Base-by-base conservation (phyloP, 2,329 filamentous ascomycete genomes). In the Fusarium haematococcum region DNA sequence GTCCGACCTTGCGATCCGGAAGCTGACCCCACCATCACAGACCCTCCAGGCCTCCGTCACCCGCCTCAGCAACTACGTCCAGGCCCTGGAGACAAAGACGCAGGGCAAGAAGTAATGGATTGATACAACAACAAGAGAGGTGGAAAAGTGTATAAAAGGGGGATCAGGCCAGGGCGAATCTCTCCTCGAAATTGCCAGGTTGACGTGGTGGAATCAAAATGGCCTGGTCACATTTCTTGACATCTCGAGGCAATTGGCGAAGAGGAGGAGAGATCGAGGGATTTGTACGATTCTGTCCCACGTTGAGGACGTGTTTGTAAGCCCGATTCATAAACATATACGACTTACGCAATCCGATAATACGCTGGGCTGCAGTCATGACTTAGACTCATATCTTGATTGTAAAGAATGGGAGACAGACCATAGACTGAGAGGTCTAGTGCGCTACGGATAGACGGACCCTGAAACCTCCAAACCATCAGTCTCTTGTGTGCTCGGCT, bases 11-110 rank as follows among this genome's bases (percentile, higher is more conserved):
- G 35, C 32, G 30, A 8, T 41, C 7, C 35, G 41, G 14, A 23
- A 63, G 45, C 69, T 74, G 33, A 74, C 50, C 27, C 20, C 33
- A 20, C 23, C 35, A 33, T 56, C 30, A 30, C 76, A 97, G 95
- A 92, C 94, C 75, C 89, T 98, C 58, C 95, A 98, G 89, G 89
- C 91, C 59, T 94, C 95, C 58, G 95, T 97, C 67, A 93, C 95
- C 83, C 91, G 94, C 81, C 90, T 98, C 83, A 95, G 95, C 85
- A 90, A 90, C 73, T 97, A 98, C 82, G 91, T 98, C 74, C 90
- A 92, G 81, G 90, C 90, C 61, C 86, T 98, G 75, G 96, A 98
- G 86, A 90, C 94, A 79, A 95, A 93, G 86, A 88, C 95, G 77
- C 91, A 92, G 80, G 88, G 91, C 79, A 93, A 91, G 86, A 93